A percentile compares a stretch with the other conserved stretches of the same genome.
These are phyloP conservation scores for Neocatenulostroma microsporum DNA, from an alignment of 2,329 filamentous ascomycete genomes.

Conservation along the genomic window DNA sequence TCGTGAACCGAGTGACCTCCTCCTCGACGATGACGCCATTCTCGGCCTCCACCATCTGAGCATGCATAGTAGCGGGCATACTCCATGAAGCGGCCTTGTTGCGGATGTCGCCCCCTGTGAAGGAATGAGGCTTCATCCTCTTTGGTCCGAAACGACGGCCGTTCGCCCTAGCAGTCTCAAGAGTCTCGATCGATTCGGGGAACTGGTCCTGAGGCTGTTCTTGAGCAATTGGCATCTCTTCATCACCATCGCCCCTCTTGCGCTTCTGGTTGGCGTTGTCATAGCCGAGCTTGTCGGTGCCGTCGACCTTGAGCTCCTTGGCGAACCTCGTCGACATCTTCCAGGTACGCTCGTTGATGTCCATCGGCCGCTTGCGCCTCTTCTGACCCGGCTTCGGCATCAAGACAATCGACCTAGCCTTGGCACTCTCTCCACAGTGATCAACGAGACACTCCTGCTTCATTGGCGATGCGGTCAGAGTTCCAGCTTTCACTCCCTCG, in stretches of 20 bases:
- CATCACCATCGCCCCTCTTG: background rate
- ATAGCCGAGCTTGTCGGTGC: background rate
- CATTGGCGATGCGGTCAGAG: too few relatives aligned
- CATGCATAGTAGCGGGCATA: background rate
- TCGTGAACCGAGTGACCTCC: background rate
- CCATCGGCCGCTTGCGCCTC: too few relatives aligned
- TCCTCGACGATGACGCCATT: background rate
- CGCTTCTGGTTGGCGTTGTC: background rate
- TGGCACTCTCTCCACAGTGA: too few relatives aligned
- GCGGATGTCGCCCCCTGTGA: background rate
- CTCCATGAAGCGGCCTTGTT: background rate
- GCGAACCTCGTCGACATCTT: too few relatives aligned
- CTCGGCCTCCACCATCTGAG: background rate
- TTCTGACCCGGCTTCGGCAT: too few relatives aligned
- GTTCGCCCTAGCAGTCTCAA: too few relatives aligned
- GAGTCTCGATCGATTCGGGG: too few relatives aligned
- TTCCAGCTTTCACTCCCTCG: background rate
- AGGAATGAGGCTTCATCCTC: background rate
- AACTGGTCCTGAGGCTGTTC: too few relatives aligned
- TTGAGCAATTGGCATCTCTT: too few relatives aligned
- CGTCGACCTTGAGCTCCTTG: background rate
- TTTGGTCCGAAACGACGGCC: background rate
- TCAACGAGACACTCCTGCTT: slow-evolving; percentile 1
- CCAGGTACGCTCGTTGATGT: too few relatives aligned
- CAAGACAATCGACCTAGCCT: too few relatives aligned